Percentiles rank a stretch among this genome's conserved stretches.
phyloP scores from a whole-genome alignment of 2,329 filamentous ascomycete species.

The Cladorrhinum sp. region DNA sequence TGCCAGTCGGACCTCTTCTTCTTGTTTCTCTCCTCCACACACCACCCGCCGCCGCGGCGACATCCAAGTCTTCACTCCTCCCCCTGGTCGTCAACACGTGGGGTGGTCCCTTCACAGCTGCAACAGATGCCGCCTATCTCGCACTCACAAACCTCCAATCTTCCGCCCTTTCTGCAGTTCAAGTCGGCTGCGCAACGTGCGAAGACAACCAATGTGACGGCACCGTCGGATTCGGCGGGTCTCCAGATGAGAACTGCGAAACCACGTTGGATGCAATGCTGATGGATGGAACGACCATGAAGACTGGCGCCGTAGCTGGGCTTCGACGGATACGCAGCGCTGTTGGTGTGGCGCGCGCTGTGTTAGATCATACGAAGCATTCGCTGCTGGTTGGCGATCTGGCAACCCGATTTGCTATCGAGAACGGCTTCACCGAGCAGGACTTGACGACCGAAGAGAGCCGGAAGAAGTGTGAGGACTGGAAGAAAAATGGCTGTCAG shows the following conservation, averaged over 20 bases:
- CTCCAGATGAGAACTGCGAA: conserved; percentile 54
- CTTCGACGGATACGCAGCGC: conserved; percentile 48
- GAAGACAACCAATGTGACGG: conserved; percentile 52
- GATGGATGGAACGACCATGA: conserved; percentile 54
- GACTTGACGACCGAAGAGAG: conserved; percentile 44
- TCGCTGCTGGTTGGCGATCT: conserved; percentile 51
- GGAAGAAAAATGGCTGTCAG: conserved; percentile 43
- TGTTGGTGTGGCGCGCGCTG: conserved; percentile 47
- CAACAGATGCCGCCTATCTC: conserved; percentile 49
- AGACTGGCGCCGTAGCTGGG: conserved; percentile 51
- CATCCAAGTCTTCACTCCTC: conserved; percentile 23
- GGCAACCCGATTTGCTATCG: conserved; percentile 50
- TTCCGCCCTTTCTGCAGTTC: conserved; percentile 49
- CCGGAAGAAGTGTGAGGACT: conserved; percentile 39
- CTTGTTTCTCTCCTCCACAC: background rate
- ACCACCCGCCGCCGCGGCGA: background rate
- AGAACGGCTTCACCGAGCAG: conserved; percentile 48
- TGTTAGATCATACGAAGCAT: conserved; percentile 51
- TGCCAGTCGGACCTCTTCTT: background rate
- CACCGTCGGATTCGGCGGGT: conserved; percentile 54
- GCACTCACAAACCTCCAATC: conserved; percentile 20
- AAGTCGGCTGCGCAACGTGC: conserved; percentile 50
- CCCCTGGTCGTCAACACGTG: conserved; percentile 55
- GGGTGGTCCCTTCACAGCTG: conserved; percentile 49
- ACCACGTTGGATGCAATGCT: conserved; percentile 58